Evolutionary conservation across 2,329 filamentous ascomycete species (phyloP), one percentile per base, ranked within the genome.

Genomic region (Cercospora zeina): DNA sequence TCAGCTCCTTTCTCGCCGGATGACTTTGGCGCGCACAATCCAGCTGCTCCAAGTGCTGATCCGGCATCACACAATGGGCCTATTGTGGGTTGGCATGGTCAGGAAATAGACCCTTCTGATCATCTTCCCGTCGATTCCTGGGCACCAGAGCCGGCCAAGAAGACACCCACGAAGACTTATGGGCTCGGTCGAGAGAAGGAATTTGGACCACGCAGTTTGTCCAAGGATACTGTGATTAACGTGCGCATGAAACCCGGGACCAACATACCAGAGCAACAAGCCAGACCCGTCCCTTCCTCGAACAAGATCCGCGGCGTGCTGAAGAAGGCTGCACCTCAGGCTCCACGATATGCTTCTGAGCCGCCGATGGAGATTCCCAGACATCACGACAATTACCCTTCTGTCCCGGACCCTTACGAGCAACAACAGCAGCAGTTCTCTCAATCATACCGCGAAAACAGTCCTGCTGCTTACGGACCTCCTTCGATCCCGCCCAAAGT

Each of bases 51-150:
- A 13, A 19, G 36, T 19, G 59, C 59, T 21, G 62, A 63, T 34
- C 57, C 58, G 5, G 42, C 34, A 3, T 58, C 54, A 9, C 36
- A 42, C 13, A 72, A 86, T 58, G 87, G 85, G 8, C 90, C 90
- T 70, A 91, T 93, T 64, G 86, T 92, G 58, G 89, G 86, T 1
- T 83, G 89, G 65, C 89, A 91, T 71, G 90, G 90, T 6, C 83
- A 88, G 59, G 88, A 91, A 69, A 83, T 93, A 59, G 90, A 93
- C 71, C 90, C 90, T 0, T 91, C 89, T 0, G 90, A 93, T 74
- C 89, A 93, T 71, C 80, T 93, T 13, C 90, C 90, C 0, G 84
- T 91, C 72, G 86, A 90, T 59, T 85, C 85, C 1, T 92, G 89
- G 89, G 89, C 89, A 1, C 89, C 89, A 0, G 89, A 92, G 70